Evolutionary conservation across 768 basidiomycete genomes (phyloP).

Genomic region (Pleurotus cornucopiae): DNA sequence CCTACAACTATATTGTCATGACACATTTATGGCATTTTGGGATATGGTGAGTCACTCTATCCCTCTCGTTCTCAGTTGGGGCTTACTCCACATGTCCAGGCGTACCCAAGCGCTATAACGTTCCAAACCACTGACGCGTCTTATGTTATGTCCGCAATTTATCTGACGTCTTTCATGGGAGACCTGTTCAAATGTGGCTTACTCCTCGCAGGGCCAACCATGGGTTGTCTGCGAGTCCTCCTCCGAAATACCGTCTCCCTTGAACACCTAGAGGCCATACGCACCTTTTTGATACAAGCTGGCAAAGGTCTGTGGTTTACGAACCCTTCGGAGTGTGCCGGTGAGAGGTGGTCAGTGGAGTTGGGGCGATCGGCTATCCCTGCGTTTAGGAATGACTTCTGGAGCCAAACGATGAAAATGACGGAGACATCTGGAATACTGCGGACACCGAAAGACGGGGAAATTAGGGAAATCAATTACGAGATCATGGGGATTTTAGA

Average conservation of each 20-base stretch:
- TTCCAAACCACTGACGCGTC: constrained; percentile 11
- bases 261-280: constrained; percentile 23
- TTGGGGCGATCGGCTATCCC: neutral
- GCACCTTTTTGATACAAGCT: constrained; percentile 16
- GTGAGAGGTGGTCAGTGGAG: neutral
- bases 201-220: constrained; percentile 15
- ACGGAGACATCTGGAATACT: neutral
- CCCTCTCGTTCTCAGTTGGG: neutral
- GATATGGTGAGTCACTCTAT: constrained; percentile 17
- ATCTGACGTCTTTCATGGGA: constrained; percentile 21
- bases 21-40: constrained; percentile 21
- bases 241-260: constrained; percentile 18
- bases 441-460: neutral
- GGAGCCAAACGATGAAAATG: neutral
- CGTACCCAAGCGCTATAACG: constrained; percentile 11
- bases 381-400: neutral
- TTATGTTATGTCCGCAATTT: constrained; percentile 17
- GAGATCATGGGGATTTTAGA: neutral
- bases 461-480: neutral
- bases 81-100: neutral
- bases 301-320: constrained; percentile 9
- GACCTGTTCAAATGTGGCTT: constrained; percentile 21
- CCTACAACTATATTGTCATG: constrained; percentile 18
- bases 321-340: neutral
- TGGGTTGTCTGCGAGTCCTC: constrained; percentile 17